Evolutionary conservation across 2,329 filamentous ascomycete species (phyloP).

Genomic region (Tolypocladium guangdongense): DNA sequence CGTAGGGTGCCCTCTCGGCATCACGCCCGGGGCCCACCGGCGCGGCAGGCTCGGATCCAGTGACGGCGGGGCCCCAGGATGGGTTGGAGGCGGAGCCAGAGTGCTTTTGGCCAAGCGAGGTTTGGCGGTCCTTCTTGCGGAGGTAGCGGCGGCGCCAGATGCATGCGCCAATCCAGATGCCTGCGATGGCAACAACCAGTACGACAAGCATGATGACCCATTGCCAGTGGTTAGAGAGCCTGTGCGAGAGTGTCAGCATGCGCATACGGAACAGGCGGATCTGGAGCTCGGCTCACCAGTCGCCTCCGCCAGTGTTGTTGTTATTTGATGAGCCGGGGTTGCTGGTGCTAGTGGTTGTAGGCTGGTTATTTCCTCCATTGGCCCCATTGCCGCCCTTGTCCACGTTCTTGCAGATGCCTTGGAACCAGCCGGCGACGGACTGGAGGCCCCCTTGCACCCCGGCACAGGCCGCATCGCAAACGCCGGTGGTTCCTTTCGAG

Average conservation of each 20-base stretch:
- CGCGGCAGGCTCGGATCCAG: constrained; percentile 10
- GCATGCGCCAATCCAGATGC: constrained; percentile 56
- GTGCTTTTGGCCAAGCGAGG: constrained; percentile 23
- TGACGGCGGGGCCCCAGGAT: constrained; percentile 23
- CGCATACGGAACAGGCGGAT: not conserved
- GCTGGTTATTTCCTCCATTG: constrained; percentile 7
- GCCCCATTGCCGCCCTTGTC: constrained; percentile 9
- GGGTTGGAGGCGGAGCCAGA: constrained; percentile 24
- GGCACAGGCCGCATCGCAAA: constrained; percentile 52
- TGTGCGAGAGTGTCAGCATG: constrained; percentile 17
- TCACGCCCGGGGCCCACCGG: constrained; percentile 9
- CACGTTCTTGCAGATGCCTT: constrained; percentile 47
- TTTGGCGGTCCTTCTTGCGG: constrained; percentile 51
- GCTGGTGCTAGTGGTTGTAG: constrained; percentile 1
- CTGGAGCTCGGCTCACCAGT: constrained; percentile 30
- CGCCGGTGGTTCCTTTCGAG: constrained; percentile 40
- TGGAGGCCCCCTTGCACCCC: constrained; percentile 32
- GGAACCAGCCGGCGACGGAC: constrained; percentile 61
- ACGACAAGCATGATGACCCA: constrained; percentile 78
- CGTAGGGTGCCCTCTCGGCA: constrained; percentile 2
- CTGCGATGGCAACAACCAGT: constrained; percentile 56
- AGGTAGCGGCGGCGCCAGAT: constrained; percentile 66
- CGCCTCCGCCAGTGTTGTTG: constrained; percentile 22
- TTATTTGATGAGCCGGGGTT: not conserved
- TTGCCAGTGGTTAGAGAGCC: constrained; percentile 60